Base-by-base conservation (phyloP, 1,284 basidiomycete genomes). In the Sporisorium reilianum region DNA sequence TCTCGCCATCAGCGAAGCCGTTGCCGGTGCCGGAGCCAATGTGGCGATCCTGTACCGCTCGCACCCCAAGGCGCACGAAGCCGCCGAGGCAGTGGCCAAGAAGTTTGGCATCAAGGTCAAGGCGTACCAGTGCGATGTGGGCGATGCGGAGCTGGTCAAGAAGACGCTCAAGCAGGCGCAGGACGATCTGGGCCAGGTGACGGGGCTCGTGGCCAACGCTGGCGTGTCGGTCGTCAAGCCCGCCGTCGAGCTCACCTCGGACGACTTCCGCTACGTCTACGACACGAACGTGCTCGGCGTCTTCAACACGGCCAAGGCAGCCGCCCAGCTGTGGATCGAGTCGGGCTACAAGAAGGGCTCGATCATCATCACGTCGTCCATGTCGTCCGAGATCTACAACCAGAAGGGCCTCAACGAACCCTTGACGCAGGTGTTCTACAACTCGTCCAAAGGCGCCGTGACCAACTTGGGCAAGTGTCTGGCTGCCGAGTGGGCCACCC, bases 51-150 rank as follows among this genome's bases (percentile, higher is more conserved):
- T 84, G 53, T 84, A 80, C 78, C 81, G 77, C 56, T 80, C 78
- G 36, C 78, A 84, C 76, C 82, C 82, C 59, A 79, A 84, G 66
- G 82, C 82, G 2, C 78, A 82, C 48, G 79, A 84, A 61, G 67
- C 73, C 18, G 82, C 82, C 58, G 80, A 63, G 42, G 46, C 55
- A 41, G 77, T 84, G 18, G 80, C 84, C 60, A 80, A 84, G 72
- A 78, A 83, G 72, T 83, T 70, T 41, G 72, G 74, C 41, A 74
- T 79, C 62, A 82, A 84, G 78, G 67, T 64, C 62, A 82, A 83
- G 78, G 84, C 84, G 8, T 85, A 85, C 75, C 78, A 85, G 77
- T 84, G 83, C 64, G 84, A 85, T 49, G 84, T 85, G 32, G 78
- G 82, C 28, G 79, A 85, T 40, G 74, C 69, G 16, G 75, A 73